Conservation (phyloP, 345 rosid species). For the Rhodamnia rubescens region DNA sequence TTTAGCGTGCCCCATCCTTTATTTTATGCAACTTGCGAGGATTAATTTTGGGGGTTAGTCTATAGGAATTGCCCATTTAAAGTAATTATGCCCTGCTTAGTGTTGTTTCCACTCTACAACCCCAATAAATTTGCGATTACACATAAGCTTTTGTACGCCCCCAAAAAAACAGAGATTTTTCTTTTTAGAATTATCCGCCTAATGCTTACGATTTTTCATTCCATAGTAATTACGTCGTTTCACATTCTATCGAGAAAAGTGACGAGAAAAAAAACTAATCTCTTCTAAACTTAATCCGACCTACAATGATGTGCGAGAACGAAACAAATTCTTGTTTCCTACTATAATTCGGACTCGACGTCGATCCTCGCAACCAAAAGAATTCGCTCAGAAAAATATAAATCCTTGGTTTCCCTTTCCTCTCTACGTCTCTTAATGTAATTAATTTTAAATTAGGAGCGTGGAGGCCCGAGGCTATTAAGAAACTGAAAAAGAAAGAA, state of each 20-base stretch:
- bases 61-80: background rate
- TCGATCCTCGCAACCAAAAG: background rate
- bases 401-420: background rate
- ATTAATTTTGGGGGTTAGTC: background rate
- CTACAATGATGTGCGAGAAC: background rate
- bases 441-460: background rate
- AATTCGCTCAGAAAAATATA: background rate
- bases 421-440: background rate
- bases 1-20: background rate
- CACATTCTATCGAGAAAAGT: background rate
- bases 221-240: background rate
- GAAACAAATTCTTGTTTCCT: background rate
- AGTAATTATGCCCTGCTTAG: background rate
- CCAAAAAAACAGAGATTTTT: background rate
- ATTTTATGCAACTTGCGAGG: background rate
- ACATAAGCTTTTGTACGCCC: background rate
- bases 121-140: background rate
- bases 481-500: background rate
- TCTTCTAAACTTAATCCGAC: background rate
- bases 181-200: no score
- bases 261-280: background rate
- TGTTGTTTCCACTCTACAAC: background rate
- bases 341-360: background rate
- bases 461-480: background rate
- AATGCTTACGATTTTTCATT: background rate